Percentiles rank a stretch among this genome's conserved stretches.
Evolutionary conservation across 345 rosid genomes (phyloP).

Genomic region (Mangifera indica): DNA sequence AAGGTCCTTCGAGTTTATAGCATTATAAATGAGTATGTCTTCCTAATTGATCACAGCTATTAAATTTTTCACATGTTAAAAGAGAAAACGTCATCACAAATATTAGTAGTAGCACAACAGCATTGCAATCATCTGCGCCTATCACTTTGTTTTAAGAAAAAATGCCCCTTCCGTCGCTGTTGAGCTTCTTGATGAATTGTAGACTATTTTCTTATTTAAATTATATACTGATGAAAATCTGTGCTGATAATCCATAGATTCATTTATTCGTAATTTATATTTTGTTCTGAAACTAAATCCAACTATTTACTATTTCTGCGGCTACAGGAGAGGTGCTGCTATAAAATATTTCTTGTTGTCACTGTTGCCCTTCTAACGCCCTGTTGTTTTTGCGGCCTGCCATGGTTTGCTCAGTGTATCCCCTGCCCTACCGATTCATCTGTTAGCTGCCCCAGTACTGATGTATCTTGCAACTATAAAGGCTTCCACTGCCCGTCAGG

Average conservation of each 20-base stretch:
- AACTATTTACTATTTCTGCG: neutral
- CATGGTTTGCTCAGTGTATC: conserved; percentile 53
- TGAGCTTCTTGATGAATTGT: no score
- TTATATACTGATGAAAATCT: neutral
- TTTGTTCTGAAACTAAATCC: conserved; percentile 9
- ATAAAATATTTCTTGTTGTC: conserved; percentile 49
- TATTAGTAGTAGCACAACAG: conserved; percentile 1
- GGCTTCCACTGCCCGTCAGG: conserved; percentile 55
- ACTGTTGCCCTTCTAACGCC: conserved; percentile 53
- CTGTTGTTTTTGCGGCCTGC: conserved; percentile 58
- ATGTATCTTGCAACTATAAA: conserved; percentile 53
- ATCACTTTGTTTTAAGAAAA: neutral
- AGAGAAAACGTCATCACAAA: neutral
- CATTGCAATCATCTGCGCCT: neutral
- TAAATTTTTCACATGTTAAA: neutral
- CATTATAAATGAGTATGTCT: conserved; percentile 57
- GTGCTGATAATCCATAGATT: neutral
- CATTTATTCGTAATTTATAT: no score
- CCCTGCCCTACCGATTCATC: conserved; percentile 48
- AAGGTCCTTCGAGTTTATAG: conserved; percentile 64
- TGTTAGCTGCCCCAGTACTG: conserved; percentile 50
- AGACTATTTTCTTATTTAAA: neutral
- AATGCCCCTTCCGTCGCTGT: no score
- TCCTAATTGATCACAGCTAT: neutral
- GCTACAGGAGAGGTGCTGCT: conserved; percentile 49